Evolutionary conservation across 768 basidiomycete genomes (phyloP), one percentile per base, ranked within the genome.

Genomic region (Boletellus ananiceps): DNA sequence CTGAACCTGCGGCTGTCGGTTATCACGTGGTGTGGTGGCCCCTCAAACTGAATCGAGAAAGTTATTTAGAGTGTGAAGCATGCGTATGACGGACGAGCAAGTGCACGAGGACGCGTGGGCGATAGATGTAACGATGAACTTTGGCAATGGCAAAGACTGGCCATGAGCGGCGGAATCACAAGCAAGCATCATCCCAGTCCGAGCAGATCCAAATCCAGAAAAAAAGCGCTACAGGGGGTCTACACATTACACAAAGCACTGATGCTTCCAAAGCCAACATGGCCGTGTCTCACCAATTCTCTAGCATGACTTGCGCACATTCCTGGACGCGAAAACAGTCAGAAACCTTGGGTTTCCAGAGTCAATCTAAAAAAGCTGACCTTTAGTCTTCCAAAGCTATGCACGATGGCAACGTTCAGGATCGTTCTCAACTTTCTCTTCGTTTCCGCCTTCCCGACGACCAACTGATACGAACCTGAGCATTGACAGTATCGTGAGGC

Each of bases 401-500:
- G 86, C 39, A 84, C 81, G 25, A 80, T 79, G 2, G 88, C 84
- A 19, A 92, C 84, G 63, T 91, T 94, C 37, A 88, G 81, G 51
- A 94, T 82, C 35, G 92, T 93, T 54, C 82, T 75, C 57, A 97
- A 61, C 66, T 79, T 84, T 43, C 86, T 73, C 57, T 80, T 79
- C 50, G 79, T 71, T 44, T 97, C 93, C 33, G 72, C 77, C 64
- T 86, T 87, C 52, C 79, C 85, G 46, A 87, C 61, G 14, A 83
- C 88, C 36, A 87, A 74, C 52, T 81, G 76, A 66, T 87, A 96
- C 1, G 82, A 69, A 12, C 93, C 95, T 15, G 94, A 96, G 65
- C 96, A 98, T 23, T 79, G 75, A 63, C 95, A 97, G 47, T 85
- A 86, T 52, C 82, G 72, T 15, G 89, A 84, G 16, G 97, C 76